These are phyloP conservation scores for Thermoascus crustaceus DNA, from an alignment of 2,329 filamentous ascomycete genomes.

Conservation along the genomic window DNA sequence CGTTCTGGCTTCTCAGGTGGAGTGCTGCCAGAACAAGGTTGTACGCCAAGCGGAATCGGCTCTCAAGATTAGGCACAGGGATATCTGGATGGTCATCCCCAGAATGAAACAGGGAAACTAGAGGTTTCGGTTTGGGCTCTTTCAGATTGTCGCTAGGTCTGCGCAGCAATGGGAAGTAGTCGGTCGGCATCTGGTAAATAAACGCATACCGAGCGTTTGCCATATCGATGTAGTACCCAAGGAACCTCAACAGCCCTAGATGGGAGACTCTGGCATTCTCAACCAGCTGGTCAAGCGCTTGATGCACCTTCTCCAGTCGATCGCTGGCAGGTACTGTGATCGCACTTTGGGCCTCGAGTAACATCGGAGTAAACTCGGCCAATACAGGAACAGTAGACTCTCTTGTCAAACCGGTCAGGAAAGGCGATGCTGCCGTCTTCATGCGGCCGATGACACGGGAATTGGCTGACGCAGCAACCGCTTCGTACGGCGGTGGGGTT, in stretches of 20 bases:
- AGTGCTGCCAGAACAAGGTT: conserved; percentile 50
- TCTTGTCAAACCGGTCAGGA: conserved; percentile 21
- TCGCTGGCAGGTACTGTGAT: conserved; percentile 18
- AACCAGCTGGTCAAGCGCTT: conserved; percentile 32
- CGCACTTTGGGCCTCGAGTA: conserved; percentile 26
- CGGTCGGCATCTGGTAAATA: conserved; percentile 51
- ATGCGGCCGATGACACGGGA: conserved; percentile 35
- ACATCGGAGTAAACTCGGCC: conserved; percentile 36
- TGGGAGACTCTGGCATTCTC: conserved; percentile 36
- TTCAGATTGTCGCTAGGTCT: conserved; percentile 31
- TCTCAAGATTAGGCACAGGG: conserved; percentile 49
- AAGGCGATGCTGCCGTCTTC: conserved; percentile 29
- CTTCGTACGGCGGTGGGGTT: conserved; percentile 36
- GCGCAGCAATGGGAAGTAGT: conserved; percentile 36
- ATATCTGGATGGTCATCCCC: conserved; percentile 33
- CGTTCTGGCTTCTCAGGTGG: conserved; percentile 48
- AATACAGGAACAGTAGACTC: conserved; percentile 32
- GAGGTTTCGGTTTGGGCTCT: conserved; percentile 31
- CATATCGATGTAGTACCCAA: conserved; percentile 50
- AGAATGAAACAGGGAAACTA: conserved; percentile 36
- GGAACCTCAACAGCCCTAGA: conserved; percentile 34
- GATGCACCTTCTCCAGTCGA: conserved; percentile 29
- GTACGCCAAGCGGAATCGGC: conserved; percentile 53
- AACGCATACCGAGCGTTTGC: conserved; percentile 50
- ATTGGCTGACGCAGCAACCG: conserved; percentile 34